Conservation (phyloP, 352 stramenopile species). For the Aphanomyces astaci region DNA sequence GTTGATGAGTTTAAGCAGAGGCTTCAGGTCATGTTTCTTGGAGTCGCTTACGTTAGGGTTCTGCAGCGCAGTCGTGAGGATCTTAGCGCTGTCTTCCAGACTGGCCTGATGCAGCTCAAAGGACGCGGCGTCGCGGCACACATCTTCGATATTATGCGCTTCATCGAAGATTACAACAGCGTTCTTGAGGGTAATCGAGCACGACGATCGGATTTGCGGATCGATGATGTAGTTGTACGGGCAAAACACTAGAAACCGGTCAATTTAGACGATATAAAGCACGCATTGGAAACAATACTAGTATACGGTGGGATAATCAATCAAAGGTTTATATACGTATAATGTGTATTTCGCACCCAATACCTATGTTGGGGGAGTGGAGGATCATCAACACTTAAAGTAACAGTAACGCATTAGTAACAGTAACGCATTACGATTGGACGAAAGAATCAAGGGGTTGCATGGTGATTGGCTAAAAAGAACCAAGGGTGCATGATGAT, state of each 20-base stretch:
- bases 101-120: constrained; percentile 54
- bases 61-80: constrained; percentile 32
- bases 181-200: constrained; percentile 63
- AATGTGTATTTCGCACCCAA: no score
- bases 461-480: no score
- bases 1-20: constrained; percentile 17
- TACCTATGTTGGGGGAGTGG: no score
- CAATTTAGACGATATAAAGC: no score
- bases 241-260: constrained; percentile 55
- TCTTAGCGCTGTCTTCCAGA: constrained; percentile 44
- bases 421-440: no score
- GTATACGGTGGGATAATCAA: no score
- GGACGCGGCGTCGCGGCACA: constrained; percentile 67
- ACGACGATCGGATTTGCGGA: constrained; percentile 56
- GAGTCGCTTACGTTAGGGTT: constrained; percentile 7
- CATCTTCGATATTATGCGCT: constrained; percentile 84
- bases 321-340: no score
- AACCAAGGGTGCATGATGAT: no score
- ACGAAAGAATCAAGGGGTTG: no score
- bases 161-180: constrained; percentile 79
- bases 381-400: no score
- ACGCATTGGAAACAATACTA: no score
- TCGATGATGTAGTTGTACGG: constrained; percentile 87
- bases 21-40: not conserved
- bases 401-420: no score